These are phyloP conservation scores for Viola odorata DNA, from an alignment of 345 rosid genomes.

Conservation along the genomic window DNA sequence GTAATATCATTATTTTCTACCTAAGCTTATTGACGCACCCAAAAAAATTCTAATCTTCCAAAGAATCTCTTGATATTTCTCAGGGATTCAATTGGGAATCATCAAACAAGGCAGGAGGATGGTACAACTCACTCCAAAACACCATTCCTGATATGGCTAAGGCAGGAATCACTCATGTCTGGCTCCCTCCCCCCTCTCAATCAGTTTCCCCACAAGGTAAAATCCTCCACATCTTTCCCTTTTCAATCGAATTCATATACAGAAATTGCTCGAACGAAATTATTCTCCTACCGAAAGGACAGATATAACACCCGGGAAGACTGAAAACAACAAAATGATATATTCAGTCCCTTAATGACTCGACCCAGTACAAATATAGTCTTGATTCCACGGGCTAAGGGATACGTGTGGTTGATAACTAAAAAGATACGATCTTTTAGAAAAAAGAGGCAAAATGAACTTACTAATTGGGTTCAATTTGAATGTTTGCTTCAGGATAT, in stretches of 20 bases:
- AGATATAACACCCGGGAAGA: too few relatives aligned
- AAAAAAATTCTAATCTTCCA: too few relatives aligned
- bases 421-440: too few relatives aligned
- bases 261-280: too few relatives aligned
- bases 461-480: background rate
- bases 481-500: constrained; percentile 42
- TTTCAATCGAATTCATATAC: background rate
- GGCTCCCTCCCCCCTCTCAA: constrained; percentile 96
- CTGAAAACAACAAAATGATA: too few relatives aligned
- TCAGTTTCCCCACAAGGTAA: constrained; percentile 61
- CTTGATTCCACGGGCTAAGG: background rate
- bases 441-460: background rate
- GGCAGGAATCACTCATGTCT: constrained; percentile 78
- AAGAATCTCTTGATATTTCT: too few relatives aligned
- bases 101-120: constrained; percentile 57
- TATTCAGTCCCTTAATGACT: too few relatives aligned
- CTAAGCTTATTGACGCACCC: too few relatives aligned
- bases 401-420: background rate
- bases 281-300: too few relatives aligned
- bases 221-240: background rate
- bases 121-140: constrained; percentile 66
- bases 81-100: constrained; percentile 61
- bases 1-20: background rate
- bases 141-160: constrained; percentile 45
- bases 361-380: background rate